Conservation (phyloP, 176 grass and related monocot species). For the Poa annua region DNA sequence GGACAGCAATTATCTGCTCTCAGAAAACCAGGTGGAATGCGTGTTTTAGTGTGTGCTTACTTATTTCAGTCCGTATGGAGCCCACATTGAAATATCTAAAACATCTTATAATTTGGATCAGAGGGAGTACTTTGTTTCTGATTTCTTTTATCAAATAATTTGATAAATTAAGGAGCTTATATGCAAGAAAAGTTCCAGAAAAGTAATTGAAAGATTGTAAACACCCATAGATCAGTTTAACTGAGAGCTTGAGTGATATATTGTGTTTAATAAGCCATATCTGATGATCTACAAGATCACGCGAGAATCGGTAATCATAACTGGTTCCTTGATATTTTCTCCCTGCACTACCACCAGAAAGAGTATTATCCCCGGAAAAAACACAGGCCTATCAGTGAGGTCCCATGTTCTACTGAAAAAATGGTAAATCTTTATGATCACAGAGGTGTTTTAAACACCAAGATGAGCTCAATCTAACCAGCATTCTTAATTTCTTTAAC, state of each 20-base stretch:
- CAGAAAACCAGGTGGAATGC: neutral
- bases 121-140: neutral
- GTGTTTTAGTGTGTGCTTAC: no score
- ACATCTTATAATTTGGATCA: no score
- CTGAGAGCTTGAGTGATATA: neutral
- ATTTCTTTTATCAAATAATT: neutral
- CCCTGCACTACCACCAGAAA: constrained; percentile 17
- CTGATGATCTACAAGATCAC: neutral
- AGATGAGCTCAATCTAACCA: neutral
- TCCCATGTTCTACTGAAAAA: neutral
- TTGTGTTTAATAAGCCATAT: constrained; percentile 9
- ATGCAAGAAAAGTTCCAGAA: neutral
- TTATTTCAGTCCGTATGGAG: no score
- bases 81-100: no score
- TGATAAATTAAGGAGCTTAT: neutral
- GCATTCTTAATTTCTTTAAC: neutral
- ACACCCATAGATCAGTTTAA: neutral
- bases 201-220: neutral
- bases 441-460: constrained; percentile 12
- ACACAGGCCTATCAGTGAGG: neutral
- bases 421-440: neutral
- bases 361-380: neutral
- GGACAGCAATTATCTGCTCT: neutral
- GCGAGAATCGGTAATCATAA: neutral
- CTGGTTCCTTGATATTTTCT: neutral